Evolutionary conservation across 306 rosid species (phyloP).

Genomic region (Quercus berberidifolia): DNA sequence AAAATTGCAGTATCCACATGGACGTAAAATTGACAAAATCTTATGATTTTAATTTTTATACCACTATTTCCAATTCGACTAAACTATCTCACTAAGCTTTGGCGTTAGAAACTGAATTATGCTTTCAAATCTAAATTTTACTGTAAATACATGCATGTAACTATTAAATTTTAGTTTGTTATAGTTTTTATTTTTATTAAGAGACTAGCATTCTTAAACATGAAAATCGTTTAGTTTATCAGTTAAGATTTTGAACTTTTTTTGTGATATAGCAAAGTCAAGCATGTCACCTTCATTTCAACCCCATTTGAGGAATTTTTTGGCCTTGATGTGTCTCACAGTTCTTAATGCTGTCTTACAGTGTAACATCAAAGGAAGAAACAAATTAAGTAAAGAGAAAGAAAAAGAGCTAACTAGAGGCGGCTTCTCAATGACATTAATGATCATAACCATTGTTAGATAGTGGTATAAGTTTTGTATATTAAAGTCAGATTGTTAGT

Average conservation of each 20-base stretch:
- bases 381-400: background rate
- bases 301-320: background rate
- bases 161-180: too few relatives aligned
- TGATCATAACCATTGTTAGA: constrained; percentile 8
- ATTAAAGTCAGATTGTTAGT: constrained; percentile 24
- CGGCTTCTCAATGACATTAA: constrained; percentile 11
- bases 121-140: too few relatives aligned
- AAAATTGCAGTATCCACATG: too few relatives aligned
- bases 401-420: background rate
- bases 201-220: too few relatives aligned
- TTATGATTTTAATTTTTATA: too few relatives aligned
- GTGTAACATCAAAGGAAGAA: constrained; percentile 27
- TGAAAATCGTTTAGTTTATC: too few relatives aligned
- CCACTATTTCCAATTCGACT: too few relatives aligned
- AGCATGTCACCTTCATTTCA: constrained; percentile 31
- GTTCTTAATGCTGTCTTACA: background rate
- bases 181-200: too few relatives aligned
- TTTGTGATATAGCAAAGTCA: constrained; percentile 24
- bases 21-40: too few relatives aligned
- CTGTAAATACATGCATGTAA: too few relatives aligned
- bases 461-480: background rate
- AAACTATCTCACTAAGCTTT: too few relatives aligned
- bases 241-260: background rate
- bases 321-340: constrained; percentile 17
- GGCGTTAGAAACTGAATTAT: too few relatives aligned